Evolutionary conservation across 495 filamentous ascomycete genomes (phyloP), one percentile per base, ranked within the genome.

Genomic region (Paragyromitra xinjiangensis): DNA sequence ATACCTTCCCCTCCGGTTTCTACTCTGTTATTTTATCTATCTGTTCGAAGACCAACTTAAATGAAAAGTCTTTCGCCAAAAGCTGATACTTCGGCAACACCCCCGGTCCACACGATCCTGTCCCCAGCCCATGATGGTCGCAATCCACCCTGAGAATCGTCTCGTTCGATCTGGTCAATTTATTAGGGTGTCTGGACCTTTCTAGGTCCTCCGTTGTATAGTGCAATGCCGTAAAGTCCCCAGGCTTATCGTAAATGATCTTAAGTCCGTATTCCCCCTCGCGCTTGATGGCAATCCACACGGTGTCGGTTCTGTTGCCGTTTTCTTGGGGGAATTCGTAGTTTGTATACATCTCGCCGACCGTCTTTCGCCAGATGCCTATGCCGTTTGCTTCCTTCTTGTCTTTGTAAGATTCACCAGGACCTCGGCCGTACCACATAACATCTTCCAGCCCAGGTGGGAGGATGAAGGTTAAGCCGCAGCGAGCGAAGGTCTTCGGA

Each of bases 301-400:
- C 79, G 4, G 87, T 88, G 22, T 88, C 89, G 53, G 87, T 88
- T n/a, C 89, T 83, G 70, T 91, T 91, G 44, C 88, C 87, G 61
- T 85, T 87, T 71, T 92, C 90, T 70, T 91, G 90, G 0, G 90
- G 90, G 40, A 87, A 86, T 51, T 92, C 90, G 78, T 91, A 91
- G 3, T 85, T 82, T 1, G 87, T 87, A 67, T 87, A 86, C 53
- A 91, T 85, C 4, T 87, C 83, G 11, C 83, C 83, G 2, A 88
- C 82, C 7, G 59, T 70, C 2, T 82, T 83, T 5, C 80, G 75
- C 83, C 87, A 90, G 9, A 86, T 77, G 6, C 89, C 89, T 1
- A 88, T 55, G 37, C 84, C 85, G 67, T 89, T 88, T 6, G 89
- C 86, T 0, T 84, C 80, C 71, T 88, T 88, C 83, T 88, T 91